phyloP scores from a whole-genome alignment of 306 rosid genomes.

The Castanea mollissima region DNA sequence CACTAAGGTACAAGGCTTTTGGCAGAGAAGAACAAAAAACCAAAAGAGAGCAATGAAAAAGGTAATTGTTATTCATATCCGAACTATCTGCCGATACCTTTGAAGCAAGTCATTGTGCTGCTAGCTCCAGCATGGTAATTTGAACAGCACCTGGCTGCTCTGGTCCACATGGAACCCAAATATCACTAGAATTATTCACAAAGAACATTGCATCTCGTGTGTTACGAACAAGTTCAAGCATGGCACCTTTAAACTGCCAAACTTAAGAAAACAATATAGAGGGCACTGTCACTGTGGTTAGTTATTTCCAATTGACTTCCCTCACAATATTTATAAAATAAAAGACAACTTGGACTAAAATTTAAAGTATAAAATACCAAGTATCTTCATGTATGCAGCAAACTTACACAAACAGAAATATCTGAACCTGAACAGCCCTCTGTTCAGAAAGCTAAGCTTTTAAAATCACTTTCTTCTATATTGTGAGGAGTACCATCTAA shows the following conservation, averaged over 20 bases:
- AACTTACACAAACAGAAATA: conserved; percentile 93
- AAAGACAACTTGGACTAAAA: background rate
- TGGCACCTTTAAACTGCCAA: conserved; percentile 87
- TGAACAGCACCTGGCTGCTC: conserved; percentile 77
- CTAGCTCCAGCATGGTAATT: conserved; percentile 83
- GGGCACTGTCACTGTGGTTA: background rate
- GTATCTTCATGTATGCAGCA: conserved; percentile 4
- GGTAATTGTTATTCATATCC: conserved; percentile 8
- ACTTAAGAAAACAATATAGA: background rate
- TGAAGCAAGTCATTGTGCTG: conserved; percentile 76
- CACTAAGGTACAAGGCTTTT: too few relatives aligned
- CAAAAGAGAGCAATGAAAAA: background rate
- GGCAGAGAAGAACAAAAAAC: background rate
- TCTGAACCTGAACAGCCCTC: conserved; percentile 98
- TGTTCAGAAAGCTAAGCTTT: conserved; percentile 70
- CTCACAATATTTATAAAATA: background rate
- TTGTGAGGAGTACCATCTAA: conserved; percentile 96
- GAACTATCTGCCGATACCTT: conserved; percentile 50
- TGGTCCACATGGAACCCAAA: conserved; percentile 93
- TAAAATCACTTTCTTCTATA: conserved; percentile 82
- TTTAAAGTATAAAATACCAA: background rate
- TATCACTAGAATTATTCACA: conserved; percentile 51
- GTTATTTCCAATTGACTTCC: background rate
- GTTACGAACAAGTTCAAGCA: conserved; percentile 97
- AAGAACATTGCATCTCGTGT: conserved; percentile 98